phyloP scores from a whole-genome alignment of 768 basidiomycete genomes.

The Boletus tylopilopsis region DNA sequence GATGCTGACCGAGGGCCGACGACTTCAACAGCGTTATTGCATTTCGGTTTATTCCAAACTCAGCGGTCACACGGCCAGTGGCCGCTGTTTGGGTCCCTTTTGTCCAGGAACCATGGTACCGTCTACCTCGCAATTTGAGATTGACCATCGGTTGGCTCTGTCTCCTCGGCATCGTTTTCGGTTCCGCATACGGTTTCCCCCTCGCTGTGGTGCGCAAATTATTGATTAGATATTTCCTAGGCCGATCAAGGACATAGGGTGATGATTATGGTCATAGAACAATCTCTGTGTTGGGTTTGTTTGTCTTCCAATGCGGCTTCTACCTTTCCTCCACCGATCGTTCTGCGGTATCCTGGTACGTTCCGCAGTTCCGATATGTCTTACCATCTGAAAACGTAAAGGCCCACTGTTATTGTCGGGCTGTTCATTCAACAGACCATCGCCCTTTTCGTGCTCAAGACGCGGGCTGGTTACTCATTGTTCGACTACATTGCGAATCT shows the following conservation, averaged over 20 bases:
- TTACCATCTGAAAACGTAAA: conserved; percentile 21
- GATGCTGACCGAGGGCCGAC: background rate
- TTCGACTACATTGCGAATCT: conserved; percentile 82
- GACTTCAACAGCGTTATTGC: conserved; percentile 56
- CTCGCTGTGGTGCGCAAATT: conserved; percentile 45
- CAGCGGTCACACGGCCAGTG: conserved; percentile 67
- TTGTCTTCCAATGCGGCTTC: conserved; percentile 76
- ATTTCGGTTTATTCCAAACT: conserved; percentile 80
- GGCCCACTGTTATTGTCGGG: conserved; percentile 87
- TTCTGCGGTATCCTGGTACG: conserved; percentile 67
- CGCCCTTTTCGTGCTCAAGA: conserved; percentile 87
- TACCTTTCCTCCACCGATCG: conserved; percentile 64
- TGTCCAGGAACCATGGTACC: conserved; percentile 67
- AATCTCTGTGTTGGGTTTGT: conserved; percentile 76
- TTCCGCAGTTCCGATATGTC: background rate
- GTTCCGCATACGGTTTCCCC: conserved; percentile 82
- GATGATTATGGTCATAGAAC: conserved; percentile 76
- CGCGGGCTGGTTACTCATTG: conserved; percentile 73
- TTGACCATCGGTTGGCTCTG: conserved; percentile 71
- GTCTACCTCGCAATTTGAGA: conserved; percentile 48
- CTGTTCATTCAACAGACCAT: conserved; percentile 81
- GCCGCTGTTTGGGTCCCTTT: conserved; percentile 63
- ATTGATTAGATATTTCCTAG: conserved; percentile 4
- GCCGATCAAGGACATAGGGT: conserved; percentile 35
- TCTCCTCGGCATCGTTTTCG: conserved; percentile 74